Evolutionary conservation across 1,284 basidiomycete genomes (phyloP), one percentile per base, ranked within the genome.

Genomic region (Cutaneotrichosporon sp.): DNA sequence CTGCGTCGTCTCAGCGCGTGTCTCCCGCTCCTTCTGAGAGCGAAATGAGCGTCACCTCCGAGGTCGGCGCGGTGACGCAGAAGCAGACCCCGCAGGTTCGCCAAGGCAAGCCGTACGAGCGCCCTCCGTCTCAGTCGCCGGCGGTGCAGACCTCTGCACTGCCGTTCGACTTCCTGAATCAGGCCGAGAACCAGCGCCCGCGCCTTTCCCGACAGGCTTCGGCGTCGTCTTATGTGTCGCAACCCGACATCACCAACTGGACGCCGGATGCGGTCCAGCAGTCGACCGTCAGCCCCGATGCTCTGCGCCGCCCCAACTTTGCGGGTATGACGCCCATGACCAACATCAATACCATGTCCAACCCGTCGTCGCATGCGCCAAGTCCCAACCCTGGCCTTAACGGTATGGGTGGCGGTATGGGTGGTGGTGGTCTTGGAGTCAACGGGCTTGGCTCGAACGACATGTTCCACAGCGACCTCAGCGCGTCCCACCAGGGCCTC

Each of bases 11-110:
- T 1, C 62, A 69, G 27, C 61, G 71, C 13, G 69, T 72, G 42
- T 76, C 74, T 13, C 75, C 77, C 3, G 70, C 69, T 6, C 71
- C 72, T 1, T 76, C 75, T 0, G 76, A 79, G 50, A 73, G 67
- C 36, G 75, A 77, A 20, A 50, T 67, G 59, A 75, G 73, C 45
- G 71, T 77, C 14, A 70, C 75, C 18, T 74, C 74, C 1, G 75
- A 75, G 59, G 74, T 73, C 22, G 76, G 76, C 11, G 74, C 76
- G 0, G 67, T 75, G 18, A 52, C 74, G 13, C 72, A 73, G 53
- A 75, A 74, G 61, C 76, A 77, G 43, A 74, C 73, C 1, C 72
- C 74, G 1, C 68, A 64, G 22, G 71, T 68, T 6, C 68, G 76
- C 24, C 64, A 69, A 31, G 68, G 64, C 13, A 77, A 77, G 56